A percentile compares a stretch with the other conserved stretches of the same genome.
phyloP scores from a whole-genome alignment of 2,329 filamentous ascomycete species.

The Fusarium lateritium region DNA sequence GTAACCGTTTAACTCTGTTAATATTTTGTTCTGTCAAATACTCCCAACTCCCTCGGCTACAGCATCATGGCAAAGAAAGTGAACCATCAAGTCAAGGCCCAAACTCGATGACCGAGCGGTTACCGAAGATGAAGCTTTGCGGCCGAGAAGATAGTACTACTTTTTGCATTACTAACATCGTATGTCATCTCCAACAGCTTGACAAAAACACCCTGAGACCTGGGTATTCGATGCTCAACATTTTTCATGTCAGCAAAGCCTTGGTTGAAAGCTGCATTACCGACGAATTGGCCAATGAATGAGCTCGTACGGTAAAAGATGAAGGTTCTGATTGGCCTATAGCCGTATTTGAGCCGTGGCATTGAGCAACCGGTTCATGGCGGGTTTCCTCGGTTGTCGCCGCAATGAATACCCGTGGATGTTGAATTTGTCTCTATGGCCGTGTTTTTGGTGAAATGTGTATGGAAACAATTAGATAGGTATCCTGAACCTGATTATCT shows the following conservation, averaged over 20 bases:
- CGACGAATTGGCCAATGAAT: constrained; percentile 52
- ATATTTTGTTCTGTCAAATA: background rate
- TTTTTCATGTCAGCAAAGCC: constrained; percentile 39
- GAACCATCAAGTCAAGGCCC: background rate
- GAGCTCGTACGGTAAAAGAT: constrained; percentile 33
- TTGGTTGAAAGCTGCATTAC: constrained; percentile 50
- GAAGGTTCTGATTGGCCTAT: constrained; percentile 28
- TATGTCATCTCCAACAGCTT: background rate
- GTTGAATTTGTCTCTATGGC: background rate
- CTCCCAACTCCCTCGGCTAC: background rate
- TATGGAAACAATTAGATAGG: too few species aligned
- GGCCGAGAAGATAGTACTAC: constrained; percentile 6
- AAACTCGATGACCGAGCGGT: constrained; percentile 43
- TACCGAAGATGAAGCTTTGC: constrained; percentile 35
- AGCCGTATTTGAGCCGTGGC: constrained; percentile 29
- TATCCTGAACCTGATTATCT: too few species aligned
- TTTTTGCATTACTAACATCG: constrained; percentile 6
- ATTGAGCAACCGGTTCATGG: constrained; percentile 40
- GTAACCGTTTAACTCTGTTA: background rate
- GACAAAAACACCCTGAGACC: constrained; percentile 20
- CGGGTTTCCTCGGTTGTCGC: constrained; percentile 56
- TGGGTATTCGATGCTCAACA: constrained; percentile 6
- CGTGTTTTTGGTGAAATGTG: too few species aligned
- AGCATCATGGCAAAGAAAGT: background rate
- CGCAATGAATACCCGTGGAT: constrained; percentile 17